These are phyloP conservation scores for Quercus robur DNA, from an alignment of 306 rosid genomes.

Conservation along the genomic window DNA sequence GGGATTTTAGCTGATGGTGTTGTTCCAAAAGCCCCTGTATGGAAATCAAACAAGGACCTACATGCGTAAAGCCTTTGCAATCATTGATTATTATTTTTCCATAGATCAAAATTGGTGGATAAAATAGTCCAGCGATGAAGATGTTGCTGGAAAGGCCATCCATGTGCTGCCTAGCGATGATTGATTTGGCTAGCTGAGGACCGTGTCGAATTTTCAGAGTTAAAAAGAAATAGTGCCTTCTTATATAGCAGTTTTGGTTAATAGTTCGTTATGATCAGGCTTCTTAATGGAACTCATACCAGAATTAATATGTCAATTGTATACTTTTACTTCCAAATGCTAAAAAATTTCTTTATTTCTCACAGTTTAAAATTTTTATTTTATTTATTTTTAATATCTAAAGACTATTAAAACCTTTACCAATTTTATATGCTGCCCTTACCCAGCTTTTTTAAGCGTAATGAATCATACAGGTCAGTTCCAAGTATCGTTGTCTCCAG, in stretches of 20 bases:
- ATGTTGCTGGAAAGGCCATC: constrained; percentile 45
- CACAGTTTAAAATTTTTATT: neutral
- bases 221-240: neutral
- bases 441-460: no score
- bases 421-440: no score
- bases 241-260: constrained; percentile 20
- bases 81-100: neutral
- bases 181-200: neutral
- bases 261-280: constrained; percentile 11
- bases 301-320: constrained; percentile 8
- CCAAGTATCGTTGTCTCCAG: no score
- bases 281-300: constrained; percentile 5
- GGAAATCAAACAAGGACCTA: constrained; percentile 77
- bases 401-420: neutral
- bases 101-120: constrained; percentile 4
- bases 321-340: neutral
- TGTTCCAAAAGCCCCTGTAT: constrained; percentile 35
- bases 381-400: neutral
- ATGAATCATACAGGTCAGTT: no score
- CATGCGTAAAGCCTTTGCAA: constrained; percentile 14
- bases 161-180: neutral
- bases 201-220: neutral
- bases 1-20: constrained; percentile 39
- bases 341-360: neutral
- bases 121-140: constrained; percentile 41